phyloP scores from a whole-genome alignment of 495 filamentous ascomycete genomes.

The Friedmanniomyces simplex region DNA sequence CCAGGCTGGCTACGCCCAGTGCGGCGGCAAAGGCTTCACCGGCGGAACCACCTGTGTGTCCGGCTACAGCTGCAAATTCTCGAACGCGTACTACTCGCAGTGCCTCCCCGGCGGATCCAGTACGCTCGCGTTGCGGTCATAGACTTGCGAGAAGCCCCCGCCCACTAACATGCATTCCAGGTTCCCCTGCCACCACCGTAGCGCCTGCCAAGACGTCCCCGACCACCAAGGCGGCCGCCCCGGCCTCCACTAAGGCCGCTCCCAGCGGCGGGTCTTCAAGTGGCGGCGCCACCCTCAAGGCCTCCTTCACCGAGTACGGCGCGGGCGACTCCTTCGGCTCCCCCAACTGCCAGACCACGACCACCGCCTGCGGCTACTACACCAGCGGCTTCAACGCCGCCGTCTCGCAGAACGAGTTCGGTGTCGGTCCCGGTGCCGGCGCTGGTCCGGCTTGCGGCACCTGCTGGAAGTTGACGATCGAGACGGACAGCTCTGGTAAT shows the following conservation, averaged over 20 bases:
- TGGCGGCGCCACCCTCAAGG: constrained; percentile 15
- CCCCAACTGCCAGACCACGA: constrained; percentile 17
- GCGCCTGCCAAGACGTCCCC: background rate
- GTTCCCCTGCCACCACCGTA: background rate
- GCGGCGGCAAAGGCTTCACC: constrained; percentile 16
- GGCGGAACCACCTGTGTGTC: constrained; percentile 17
- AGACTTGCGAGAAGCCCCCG: too few species aligned
- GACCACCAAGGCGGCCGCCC: background rate
- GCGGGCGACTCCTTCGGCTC: constrained; percentile 8
- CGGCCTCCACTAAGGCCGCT: background rate
- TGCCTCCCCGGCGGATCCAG: constrained; percentile 12
- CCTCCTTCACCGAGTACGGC: constrained; percentile 24
- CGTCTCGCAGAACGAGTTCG: constrained; percentile 32
- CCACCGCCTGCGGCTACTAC: constrained; percentile 22
- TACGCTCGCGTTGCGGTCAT: too few species aligned
- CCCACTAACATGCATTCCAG: background rate
- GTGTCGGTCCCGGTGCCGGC: constrained; percentile 29
- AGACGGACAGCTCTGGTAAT: constrained; percentile 24
- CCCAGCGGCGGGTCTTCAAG: background rate
- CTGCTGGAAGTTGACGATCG: constrained; percentile 27
- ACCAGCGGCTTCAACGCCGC: constrained; percentile 24
- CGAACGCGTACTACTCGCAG: constrained; percentile 21
- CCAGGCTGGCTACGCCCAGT: constrained; percentile 14
- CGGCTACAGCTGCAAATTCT: constrained; percentile 11
- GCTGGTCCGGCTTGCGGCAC: constrained; percentile 31